These are phyloP conservation scores for Gastrolobium villosum DNA, from an alignment of 306 rosid species.

Conservation along the genomic window DNA sequence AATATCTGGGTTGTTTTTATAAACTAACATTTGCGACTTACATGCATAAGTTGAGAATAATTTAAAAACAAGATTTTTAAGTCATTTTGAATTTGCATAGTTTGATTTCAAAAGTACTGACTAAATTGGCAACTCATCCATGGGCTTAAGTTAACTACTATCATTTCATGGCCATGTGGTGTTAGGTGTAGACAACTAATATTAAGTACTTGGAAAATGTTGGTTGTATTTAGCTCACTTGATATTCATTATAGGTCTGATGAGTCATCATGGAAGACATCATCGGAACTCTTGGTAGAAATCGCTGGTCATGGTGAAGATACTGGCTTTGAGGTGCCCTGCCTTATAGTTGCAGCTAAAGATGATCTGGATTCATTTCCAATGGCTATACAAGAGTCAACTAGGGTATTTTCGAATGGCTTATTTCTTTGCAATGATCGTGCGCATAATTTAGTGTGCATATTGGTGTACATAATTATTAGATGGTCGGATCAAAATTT, in stretches of 20 bases:
- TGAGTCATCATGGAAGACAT: conserved; percentile 85
- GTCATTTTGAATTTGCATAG: conserved; percentile 12
- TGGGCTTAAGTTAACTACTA: not conserved
- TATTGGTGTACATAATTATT: conserved; percentile 31
- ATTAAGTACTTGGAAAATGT: not conserved
- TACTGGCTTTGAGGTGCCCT: conserved; percentile 97
- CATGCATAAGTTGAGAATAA: not conserved
- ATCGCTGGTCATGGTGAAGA: conserved; percentile 97
- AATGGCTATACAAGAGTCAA: conserved; percentile 89
- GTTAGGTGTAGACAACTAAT: conserved; percentile 13
- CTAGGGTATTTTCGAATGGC: conserved; percentile 69
- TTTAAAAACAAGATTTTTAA: not conserved
- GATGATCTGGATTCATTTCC: conserved; percentile 92
- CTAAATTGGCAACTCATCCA: conserved; percentile 12
- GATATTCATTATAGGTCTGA: conserved; percentile 72
- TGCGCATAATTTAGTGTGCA: conserved; percentile 24
- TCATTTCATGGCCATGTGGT: conserved; percentile 23
- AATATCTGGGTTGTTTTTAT: not conserved
- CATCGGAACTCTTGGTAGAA: conserved; percentile 81
- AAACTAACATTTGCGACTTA: not conserved
- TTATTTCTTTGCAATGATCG: conserved; percentile 17
- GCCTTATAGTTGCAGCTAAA: conserved; percentile 98
- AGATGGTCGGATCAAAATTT: conserved; percentile 24
- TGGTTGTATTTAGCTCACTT: conserved; percentile 24
- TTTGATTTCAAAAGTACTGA: not conserved